These are phyloP conservation scores for Aspergillus persii DNA, from an alignment of 2,329 filamentous ascomycete species.

Conservation along the genomic window DNA sequence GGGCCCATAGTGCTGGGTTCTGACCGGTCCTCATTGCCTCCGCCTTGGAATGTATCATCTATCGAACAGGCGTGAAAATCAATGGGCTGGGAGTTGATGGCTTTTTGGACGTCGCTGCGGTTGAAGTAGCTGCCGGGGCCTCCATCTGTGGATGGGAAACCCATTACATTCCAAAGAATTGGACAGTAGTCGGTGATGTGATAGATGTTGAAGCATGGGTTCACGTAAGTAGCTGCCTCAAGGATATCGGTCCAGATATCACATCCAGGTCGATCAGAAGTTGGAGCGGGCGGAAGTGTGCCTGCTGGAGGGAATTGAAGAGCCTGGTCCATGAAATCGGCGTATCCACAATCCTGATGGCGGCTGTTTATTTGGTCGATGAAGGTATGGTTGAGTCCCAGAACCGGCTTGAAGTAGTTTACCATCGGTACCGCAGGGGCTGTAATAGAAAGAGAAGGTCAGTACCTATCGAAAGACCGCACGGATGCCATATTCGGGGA, in stretches of 20 bases:
- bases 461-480: not conserved
- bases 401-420: slow-evolving; percentile 39
- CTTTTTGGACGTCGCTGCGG: slow-evolving; percentile 64
- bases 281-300: slow-evolving; percentile 54
- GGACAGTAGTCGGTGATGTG: slow-evolving; percentile 71
- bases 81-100: slow-evolving; percentile 57
- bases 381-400: slow-evolving; percentile 44
- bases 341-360: slow-evolving; percentile 47
- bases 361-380: slow-evolving; percentile 36
- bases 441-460: slow-evolving; percentile 3
- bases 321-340: slow-evolving; percentile 41
- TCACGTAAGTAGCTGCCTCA: slow-evolving; percentile 54
- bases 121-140: slow-evolving; percentile 68
- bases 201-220: slow-evolving; percentile 78
- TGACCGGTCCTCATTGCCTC: slow-evolving; percentile 49
- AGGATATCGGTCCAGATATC: slow-evolving; percentile 56
- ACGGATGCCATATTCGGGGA: not conserved
- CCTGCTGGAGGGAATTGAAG: slow-evolving; percentile 66
- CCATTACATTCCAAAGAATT: slow-evolving; percentile 63
- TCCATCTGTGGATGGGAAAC: slow-evolving; percentile 64
- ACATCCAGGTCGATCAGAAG: slow-evolving; percentile 50
- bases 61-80: slow-evolving; percentile 43
- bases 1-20: slow-evolving; percentile 28
- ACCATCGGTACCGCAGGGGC: slow-evolving; percentile 42
- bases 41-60: slow-evolving; percentile 33